Conservation (phyloP, 1,284 basidiomycete species). For the Pseudozyma tsukubaensis region DNA sequence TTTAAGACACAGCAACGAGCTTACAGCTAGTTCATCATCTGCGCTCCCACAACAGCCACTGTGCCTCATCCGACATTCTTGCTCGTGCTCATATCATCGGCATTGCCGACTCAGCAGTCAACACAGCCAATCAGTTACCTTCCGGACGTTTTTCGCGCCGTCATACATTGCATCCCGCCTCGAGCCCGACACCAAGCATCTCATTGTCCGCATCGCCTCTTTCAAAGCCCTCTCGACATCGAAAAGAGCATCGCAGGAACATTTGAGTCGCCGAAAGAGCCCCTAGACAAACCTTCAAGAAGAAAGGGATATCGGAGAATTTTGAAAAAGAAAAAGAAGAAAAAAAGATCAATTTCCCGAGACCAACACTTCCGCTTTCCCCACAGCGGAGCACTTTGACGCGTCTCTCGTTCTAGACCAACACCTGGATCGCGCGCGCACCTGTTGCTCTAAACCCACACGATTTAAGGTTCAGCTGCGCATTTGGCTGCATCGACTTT, state of each 20-base stretch:
- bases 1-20: too few relatives aligned
- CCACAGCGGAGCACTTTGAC: background rate
- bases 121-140: too few relatives aligned
- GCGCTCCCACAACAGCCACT: too few relatives aligned
- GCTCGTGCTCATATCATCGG: too few relatives aligned
- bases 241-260: background rate
- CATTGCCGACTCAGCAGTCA: too few relatives aligned
- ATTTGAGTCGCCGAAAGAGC: background rate
- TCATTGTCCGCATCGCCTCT: background rate
- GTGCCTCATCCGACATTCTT: too few relatives aligned
- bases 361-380: constrained; percentile 22
- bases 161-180: background rate
- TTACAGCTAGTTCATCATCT: too few relatives aligned
- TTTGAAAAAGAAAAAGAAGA: constrained; percentile 3
- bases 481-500: constrained; percentile 1
- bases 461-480: constrained; percentile 18
- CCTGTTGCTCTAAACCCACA: background rate
- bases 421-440: constrained; percentile 15
- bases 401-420: constrained; percentile 19
- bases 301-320: constrained; percentile 1
- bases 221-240: background rate
- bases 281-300: constrained; percentile 2
- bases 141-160: too few relatives aligned
- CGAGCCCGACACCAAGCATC: background rate
- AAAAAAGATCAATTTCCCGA: constrained; percentile 5